These are phyloP conservation scores for Mycosphaerella arachidis DNA, from an alignment of 2,329 filamentous ascomycete genomes.

Conservation along the genomic window DNA sequence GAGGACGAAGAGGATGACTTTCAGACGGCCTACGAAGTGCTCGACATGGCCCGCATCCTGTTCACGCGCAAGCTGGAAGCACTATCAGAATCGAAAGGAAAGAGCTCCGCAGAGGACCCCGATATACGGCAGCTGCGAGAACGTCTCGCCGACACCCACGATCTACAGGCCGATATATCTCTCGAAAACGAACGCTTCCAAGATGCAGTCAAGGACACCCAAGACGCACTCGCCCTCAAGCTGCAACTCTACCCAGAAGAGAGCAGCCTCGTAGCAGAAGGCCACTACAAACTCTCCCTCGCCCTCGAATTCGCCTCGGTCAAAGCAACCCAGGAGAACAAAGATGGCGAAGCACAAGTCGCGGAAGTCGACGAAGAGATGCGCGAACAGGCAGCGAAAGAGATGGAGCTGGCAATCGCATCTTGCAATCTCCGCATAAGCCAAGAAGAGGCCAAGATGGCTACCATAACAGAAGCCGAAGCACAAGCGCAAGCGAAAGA, in stretches of 20 bases:
- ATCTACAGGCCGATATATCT: conserved; percentile 92
- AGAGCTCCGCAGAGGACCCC: conserved; percentile 30
- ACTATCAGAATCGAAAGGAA: conserved; percentile 46
- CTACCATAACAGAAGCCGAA: conserved; percentile 48
- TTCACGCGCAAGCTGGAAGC: conserved; percentile 54
- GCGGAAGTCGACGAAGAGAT: conserved; percentile 61
- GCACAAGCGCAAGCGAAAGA: conserved; percentile 59
- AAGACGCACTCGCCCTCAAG: conserved; percentile 72
- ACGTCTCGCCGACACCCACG: conserved; percentile 85
- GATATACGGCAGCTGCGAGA: conserved; percentile 65
- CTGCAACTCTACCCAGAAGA: conserved; percentile 72
- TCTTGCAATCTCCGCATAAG: conserved; percentile 68
- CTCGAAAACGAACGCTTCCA: conserved; percentile 91
- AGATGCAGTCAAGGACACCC: conserved; percentile 80
- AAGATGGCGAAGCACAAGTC: conserved; percentile 36
- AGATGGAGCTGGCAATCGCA: conserved; percentile 70
- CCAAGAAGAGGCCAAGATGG: conserved; percentile 63
- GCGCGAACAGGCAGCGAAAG: conserved; percentile 64
- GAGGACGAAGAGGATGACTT: conserved; percentile 59
- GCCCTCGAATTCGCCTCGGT: conserved; percentile 91
- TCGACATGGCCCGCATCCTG: conserved; percentile 59
- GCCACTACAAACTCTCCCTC: conserved; percentile 92
- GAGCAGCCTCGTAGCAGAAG: conserved; percentile 83
- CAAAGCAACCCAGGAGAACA: conserved; percentile 50
- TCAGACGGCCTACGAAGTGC: conserved; percentile 58